Percentiles rank a stretch among this genome's conserved stretches.
phyloP scores from a whole-genome alignment of 108 stramenopile genomes.

The Seminavis robusta region DNA sequence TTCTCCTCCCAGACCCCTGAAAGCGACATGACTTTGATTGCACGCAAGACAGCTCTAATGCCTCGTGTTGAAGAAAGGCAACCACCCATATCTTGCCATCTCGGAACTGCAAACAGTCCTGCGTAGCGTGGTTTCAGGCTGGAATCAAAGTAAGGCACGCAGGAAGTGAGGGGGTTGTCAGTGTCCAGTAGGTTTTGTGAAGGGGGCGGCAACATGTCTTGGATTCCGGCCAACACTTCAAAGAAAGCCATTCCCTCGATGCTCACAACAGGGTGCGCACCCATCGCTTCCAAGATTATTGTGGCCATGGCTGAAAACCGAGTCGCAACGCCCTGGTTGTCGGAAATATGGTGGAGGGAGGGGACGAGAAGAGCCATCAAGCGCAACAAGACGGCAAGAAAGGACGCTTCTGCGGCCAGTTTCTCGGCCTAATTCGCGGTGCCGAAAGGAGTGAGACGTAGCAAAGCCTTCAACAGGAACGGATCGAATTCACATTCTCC shows the following conservation, averaged over 20 bases:
- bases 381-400: constrained; percentile 62
- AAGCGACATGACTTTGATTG: constrained; percentile 9
- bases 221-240: constrained; percentile 46
- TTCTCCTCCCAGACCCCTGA: constrained; percentile 16
- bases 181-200: constrained; percentile 34
- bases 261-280: constrained; percentile 51
- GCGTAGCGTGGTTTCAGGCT: constrained; percentile 16
- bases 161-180: constrained; percentile 45
- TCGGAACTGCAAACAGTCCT: constrained; percentile 16
- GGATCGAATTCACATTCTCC: background rate
- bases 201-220: constrained; percentile 25
- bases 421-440: constrained; percentile 37
- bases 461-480: background rate
- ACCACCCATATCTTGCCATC: too few species aligned
- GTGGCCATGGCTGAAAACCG: constrained; percentile 68
- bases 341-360: constrained; percentile 30
- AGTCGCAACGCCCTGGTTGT: constrained; percentile 45
- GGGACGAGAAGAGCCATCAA: constrained; percentile 79
- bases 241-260: constrained; percentile 77
- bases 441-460: background rate
- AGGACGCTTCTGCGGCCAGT: constrained; percentile 46
- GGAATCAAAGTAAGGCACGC: constrained; percentile 47
- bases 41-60: constrained; percentile 14
- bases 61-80: constrained; percentile 26
- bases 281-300: constrained; percentile 40